A percentile compares a stretch with the other conserved stretches of the same genome.
phyloP scores from a whole-genome alignment of 1,284 basidiomycete genomes.

The Rhodotorula sp. region DNA sequence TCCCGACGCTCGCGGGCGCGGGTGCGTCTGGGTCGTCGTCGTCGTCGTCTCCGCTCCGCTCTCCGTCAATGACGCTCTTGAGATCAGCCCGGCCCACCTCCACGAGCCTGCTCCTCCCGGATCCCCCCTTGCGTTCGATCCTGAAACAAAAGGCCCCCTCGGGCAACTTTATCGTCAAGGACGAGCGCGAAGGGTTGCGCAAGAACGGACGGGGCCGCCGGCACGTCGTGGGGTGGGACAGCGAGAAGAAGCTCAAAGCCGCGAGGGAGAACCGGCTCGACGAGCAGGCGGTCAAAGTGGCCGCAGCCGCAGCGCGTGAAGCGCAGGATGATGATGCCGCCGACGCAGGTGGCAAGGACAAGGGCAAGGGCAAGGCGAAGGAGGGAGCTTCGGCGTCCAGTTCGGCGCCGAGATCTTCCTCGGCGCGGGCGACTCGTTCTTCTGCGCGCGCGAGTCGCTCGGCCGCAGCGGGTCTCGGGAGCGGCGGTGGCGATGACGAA shows the following conservation, averaged over 20 bases:
- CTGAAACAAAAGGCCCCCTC: conserved; percentile 16
- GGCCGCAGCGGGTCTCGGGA: neutral
- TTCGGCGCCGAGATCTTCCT: neutral
- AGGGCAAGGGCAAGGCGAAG: neutral
- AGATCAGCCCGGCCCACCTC: neutral
- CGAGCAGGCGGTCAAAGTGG: neutral
- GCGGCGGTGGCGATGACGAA: neutral
- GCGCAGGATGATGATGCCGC: neutral
- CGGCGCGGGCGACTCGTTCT: neutral
- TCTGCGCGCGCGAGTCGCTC: neutral
- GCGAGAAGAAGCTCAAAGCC: conserved; percentile 1
- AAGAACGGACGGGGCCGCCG: conserved; percentile 28
- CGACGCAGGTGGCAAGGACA: neutral
- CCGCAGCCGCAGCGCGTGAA: neutral
- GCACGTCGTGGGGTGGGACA: conserved; percentile 26
- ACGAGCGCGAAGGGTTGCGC: conserved; percentile 26
- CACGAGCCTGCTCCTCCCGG: neutral
- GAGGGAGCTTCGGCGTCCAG: neutral
- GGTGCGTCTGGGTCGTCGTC: neutral
- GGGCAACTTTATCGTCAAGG: neutral
- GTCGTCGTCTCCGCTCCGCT: conserved; percentile 19
- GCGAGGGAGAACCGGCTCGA: neutral
- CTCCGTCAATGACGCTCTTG: conserved; percentile 6
- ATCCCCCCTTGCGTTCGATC: conserved; percentile 12
- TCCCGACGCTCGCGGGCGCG: neutral